Evolutionary conservation across 192 early-diverging fungal species (phyloP).

Genomic region (Backusella macrospora): DNA sequence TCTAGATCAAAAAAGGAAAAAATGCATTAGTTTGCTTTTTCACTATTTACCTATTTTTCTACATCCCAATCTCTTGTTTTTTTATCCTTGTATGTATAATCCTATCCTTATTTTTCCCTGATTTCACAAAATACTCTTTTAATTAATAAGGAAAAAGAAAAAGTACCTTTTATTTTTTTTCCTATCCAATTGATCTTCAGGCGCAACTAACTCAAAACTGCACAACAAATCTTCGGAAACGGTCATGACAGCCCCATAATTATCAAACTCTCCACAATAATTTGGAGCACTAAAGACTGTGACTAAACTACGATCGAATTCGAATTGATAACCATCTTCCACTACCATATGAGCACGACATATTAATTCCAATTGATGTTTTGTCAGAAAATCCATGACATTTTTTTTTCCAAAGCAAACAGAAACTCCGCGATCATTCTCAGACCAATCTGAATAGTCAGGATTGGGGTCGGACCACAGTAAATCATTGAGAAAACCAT

Average conservation of each 20-base stretch:
- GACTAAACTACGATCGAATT: conserved; percentile 91
- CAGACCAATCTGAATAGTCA: conserved; percentile 75
- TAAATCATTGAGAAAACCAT: conserved; percentile 86
- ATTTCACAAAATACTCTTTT: neutral
- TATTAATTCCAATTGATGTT: conserved; percentile 91
- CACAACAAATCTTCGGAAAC: conserved; percentile 81
- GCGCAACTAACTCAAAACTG: conserved; percentile 68
- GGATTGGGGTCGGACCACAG: conserved; percentile 94
- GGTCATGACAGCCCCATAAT: conserved; percentile 52
- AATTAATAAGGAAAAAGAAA: neutral
- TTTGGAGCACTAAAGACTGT: conserved; percentile 66
- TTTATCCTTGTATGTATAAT: too few species aligned
- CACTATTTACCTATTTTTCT: neutral
- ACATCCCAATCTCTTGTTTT: too few species aligned
- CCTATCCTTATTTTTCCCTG: neutral
- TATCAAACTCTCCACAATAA: conserved; percentile 70
- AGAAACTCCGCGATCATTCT: conserved; percentile 93
- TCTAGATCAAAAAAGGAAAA: neutral
- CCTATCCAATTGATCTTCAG: conserved; percentile 28
- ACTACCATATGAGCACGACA: conserved; percentile 97
- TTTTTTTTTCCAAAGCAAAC: conserved; percentile 89
- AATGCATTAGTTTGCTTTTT: neutral
- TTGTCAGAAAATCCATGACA: conserved; percentile 79
- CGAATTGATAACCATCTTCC: conserved; percentile 99
- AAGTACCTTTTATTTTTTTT: conserved; percentile 5